Conservation (phyloP, 345 rosid species). For the Anacardium occidentale region DNA sequence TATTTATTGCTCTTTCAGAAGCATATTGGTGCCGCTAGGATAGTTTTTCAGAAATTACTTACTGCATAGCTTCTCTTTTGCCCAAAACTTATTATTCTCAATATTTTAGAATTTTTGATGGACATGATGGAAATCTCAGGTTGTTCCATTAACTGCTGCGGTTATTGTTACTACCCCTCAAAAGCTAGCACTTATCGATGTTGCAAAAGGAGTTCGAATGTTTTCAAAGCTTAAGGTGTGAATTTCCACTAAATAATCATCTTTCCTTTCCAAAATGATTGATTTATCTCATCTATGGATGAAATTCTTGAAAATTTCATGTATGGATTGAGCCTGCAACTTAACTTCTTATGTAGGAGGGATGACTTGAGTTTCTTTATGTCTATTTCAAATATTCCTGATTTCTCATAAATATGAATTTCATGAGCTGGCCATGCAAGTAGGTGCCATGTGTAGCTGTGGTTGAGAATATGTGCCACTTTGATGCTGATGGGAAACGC, state of each 20-base stretch:
- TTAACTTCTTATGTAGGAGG: neutral
- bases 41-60: neutral
- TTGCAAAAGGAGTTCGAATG: constrained; percentile 98
- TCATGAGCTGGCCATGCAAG: constrained; percentile 20
- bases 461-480: constrained; percentile 97
- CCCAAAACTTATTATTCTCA: neutral
- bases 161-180: constrained; percentile 98
- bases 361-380: neutral
- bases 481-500: constrained; percentile 94
- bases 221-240: constrained; percentile 92
- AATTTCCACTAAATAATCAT: constrained; percentile 10
- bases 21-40: neutral
- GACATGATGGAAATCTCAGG: constrained; percentile 45
- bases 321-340: neutral
- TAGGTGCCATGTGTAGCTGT: constrained; percentile 97
- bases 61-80: neutral
- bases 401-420: constrained; percentile 4
- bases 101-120: constrained; percentile 18
- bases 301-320: neutral
- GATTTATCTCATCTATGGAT: neutral
- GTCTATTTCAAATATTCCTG: neutral
- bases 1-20: neutral
- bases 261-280: neutral
- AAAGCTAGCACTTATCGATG: constrained; percentile 91
- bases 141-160: constrained; percentile 90